Percentiles rank a stretch among this genome's conserved stretches.
Evolutionary conservation across 2,329 filamentous ascomycete species (phyloP).

Genomic region (Exophiala sp.): DNA sequence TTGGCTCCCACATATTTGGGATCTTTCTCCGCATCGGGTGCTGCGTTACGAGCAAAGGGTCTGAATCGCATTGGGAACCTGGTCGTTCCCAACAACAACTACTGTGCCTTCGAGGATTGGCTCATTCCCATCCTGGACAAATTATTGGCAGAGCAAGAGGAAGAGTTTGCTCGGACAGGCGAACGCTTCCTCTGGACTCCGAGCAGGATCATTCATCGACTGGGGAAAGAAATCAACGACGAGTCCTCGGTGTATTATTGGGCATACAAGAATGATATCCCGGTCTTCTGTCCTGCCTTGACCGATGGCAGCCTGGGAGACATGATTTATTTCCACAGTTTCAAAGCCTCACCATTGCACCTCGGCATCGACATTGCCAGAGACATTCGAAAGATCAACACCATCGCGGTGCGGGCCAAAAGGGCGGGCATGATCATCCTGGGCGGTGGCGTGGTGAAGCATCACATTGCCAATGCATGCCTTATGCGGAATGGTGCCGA

Average conservation of each 20-base stretch:
- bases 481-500: constrained; percentile 97
- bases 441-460: constrained; percentile 91
- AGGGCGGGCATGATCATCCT: constrained; percentile 91
- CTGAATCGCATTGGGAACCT: constrained; percentile 96
- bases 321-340: constrained; percentile 98
- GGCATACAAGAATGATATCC: constrained; percentile 95
- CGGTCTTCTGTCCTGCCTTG: constrained; percentile 91
- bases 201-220: constrained; percentile 78
- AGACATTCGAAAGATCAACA: constrained; percentile 90
- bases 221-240: constrained; percentile 91
- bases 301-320: constrained; percentile 94
- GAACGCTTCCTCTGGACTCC: constrained; percentile 84
- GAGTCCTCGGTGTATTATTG: constrained; percentile 91
- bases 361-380: constrained; percentile 86
- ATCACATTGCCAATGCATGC: constrained; percentile 96
- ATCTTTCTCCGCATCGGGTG: constrained; percentile 71
- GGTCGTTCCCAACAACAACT: constrained; percentile 92
- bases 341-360: constrained; percentile 74
- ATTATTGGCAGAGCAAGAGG: constrained; percentile 92
- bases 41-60: constrained; percentile 71
- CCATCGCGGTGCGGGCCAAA: constrained; percentile 78
- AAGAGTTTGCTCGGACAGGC: constrained; percentile 58
- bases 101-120: constrained; percentile 98
- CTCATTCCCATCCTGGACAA: constrained; percentile 87
- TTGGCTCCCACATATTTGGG: constrained; percentile 90